Conservation (phyloP, 1,284 basidiomycete species). For the Earliella scabrosa region DNA sequence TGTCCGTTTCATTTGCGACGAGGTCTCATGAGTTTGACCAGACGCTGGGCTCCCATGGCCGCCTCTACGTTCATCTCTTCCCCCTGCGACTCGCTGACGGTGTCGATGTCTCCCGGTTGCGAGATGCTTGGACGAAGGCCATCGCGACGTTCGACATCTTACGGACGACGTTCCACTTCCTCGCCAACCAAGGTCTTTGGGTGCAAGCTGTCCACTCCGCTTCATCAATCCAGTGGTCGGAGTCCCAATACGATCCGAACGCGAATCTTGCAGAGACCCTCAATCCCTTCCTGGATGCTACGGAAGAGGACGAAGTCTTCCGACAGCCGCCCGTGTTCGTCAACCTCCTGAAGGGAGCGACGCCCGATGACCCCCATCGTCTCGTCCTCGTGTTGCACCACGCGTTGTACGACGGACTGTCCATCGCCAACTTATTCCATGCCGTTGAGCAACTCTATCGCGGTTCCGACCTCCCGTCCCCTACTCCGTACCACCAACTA, state of each 20-base stretch:
- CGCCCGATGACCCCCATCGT: constrained; percentile 16
- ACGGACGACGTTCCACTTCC: constrained; percentile 53
- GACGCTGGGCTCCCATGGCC: constrained; percentile 50
- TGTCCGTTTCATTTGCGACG: background rate
- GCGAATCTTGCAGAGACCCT: constrained; percentile 17
- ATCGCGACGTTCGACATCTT: constrained; percentile 42
- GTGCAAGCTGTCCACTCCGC: constrained; percentile 46
- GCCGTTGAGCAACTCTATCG: constrained; percentile 40
- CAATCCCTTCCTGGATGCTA: constrained; percentile 11
- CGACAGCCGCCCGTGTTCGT: constrained; percentile 41
- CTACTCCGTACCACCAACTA: constrained; percentile 41
- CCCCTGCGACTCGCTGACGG: constrained; percentile 39
- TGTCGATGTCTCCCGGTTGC: constrained; percentile 37
- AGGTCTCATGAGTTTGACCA: constrained; percentile 18
- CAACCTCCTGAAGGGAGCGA: constrained; percentile 24
- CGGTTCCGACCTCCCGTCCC: constrained; percentile 19
- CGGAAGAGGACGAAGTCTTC: constrained; percentile 27
- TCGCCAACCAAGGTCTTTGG: constrained; percentile 43
- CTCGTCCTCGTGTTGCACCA: constrained; percentile 53
- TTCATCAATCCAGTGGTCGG: constrained; percentile 40
- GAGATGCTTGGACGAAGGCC: constrained; percentile 41
- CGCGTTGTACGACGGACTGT: constrained; percentile 55
- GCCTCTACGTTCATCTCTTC: constrained; percentile 52
- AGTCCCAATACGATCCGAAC: constrained; percentile 18
- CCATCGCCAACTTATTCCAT: constrained; percentile 42